Base-by-base conservation (phyloP, 2,329 filamentous ascomycete species). In the Fusarium sp. region DNA sequence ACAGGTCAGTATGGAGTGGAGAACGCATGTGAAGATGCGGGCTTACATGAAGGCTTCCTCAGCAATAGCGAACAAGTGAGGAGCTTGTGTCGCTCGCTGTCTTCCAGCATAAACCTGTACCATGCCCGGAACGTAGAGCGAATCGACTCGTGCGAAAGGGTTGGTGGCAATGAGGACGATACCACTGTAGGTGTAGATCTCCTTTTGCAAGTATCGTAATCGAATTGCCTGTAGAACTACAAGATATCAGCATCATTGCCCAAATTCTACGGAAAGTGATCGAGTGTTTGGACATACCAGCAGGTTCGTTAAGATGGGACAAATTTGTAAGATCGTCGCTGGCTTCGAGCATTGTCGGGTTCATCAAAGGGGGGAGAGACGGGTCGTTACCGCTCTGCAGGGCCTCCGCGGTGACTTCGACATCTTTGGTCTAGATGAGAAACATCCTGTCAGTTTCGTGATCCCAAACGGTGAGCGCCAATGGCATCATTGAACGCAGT, bases 61-160 rank as follows among this genome's bases (percentile, higher is more conserved):
- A 46, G 96, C 96, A 84, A 99, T 99, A 76, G 96, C 96, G 84
- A 99, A 99, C 79, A 99, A 85, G 90, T 99, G 96, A 60, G 96
- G 96, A 65, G 97, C 96, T 83, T 98, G 96, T 65, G 96, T 97
- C 66, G 95, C 94, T 83, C 96, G 90, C 83, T 98, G 95, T 84
- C 95, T 98, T 79, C 96, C 96, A 62, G 96, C 95, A 84, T 99
- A 99, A 42, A 98, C 94, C 83, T 99, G 96, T n/a, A 99, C 95
- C 95, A 99, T 99, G 74, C 96, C 96, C 22, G 95, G 95, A 15
- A 99, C 96, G 83, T 99, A 99, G 79, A 99, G 90, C 45, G 96
- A 99, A 82, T 99, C 96, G 75, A 99, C 95, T 74, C 96, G 90
- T 59, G 97, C 96, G 79, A 99, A 99, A 27, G 96, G 96, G 84